phyloP scores from a whole-genome alignment of 805 yeast species.

The Scheffersomyces coipomensis region DNA sequence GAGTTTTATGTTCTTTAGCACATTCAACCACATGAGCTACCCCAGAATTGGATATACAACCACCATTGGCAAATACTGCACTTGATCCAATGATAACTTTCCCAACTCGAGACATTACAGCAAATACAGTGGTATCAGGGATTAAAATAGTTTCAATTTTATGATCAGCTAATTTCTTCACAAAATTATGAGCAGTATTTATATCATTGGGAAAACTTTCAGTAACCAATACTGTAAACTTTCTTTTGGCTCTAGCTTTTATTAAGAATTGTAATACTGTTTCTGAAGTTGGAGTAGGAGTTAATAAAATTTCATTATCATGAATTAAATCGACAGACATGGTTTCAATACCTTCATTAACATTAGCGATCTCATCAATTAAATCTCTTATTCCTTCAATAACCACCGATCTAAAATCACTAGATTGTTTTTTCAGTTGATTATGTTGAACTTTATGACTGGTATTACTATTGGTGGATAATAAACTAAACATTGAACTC shows the following conservation, averaged over 20 bases:
- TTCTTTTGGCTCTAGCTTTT: conserved; percentile 85
- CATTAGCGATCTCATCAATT: conserved; percentile 85
- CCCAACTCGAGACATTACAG: conserved; percentile 96
- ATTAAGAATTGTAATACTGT: conserved; percentile 85
- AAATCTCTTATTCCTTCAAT: conserved; percentile 92
- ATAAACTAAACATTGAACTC: conserved; percentile 83
- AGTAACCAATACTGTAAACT: conserved; percentile 86
- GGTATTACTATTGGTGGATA: conserved; percentile 43
- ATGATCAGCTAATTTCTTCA: conserved; percentile 73
- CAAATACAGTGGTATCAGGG: conserved; percentile 90
- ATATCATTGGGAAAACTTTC: conserved; percentile 91
- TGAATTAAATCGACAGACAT: conserved; percentile 93
- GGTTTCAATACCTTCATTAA: conserved; percentile 86
- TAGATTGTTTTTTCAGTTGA: conserved; percentile 42
- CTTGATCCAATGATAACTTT: conserved; percentile 92
- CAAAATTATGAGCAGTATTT: conserved; percentile 74
- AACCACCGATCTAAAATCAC: conserved; percentile 78
- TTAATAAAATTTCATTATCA: conserved; percentile 78
- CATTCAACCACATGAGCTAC: conserved; percentile 92
- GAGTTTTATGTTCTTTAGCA: conserved; percentile 94
- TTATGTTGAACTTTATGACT: conserved; percentile 9
- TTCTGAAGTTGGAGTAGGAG: conserved; percentile 93
- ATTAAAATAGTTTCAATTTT: conserved; percentile 87
- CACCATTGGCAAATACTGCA: conserved; percentile 95
- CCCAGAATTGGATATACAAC: conserved; percentile 86